Evolutionary conservation across 1,284 basidiomycete genomes (phyloP).

Genomic region (Cerrena zonata): DNA sequence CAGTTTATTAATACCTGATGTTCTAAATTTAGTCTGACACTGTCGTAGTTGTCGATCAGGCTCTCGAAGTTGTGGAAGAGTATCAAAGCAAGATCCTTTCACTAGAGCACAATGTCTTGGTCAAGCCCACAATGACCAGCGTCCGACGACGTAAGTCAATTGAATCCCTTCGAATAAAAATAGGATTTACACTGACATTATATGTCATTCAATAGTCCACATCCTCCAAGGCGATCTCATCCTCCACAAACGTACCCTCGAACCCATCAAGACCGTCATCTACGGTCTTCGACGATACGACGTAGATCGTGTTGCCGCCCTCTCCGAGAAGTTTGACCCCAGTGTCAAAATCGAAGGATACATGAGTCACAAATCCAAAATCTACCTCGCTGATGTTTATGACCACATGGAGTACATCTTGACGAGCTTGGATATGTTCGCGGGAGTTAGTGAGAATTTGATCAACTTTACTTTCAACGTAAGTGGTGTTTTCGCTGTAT

Average conservation of each 20-base stretch:
- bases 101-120: constrained; percentile 53
- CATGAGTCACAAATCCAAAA: constrained; percentile 64
- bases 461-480: constrained; percentile 67
- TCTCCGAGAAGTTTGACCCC: constrained; percentile 35
- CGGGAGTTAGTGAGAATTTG: constrained; percentile 60
- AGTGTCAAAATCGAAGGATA: constrained; percentile 44
- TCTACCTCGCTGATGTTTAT: constrained; percentile 64
- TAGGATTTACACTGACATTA: too few species aligned
- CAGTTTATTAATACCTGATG: constrained; percentile 15
- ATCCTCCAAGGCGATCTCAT: constrained; percentile 69
- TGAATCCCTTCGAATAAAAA: too few species aligned
- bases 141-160: constrained; percentile 52
- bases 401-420: constrained; percentile 69
- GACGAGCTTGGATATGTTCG: constrained; percentile 62
- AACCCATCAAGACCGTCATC: constrained; percentile 61
- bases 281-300: constrained; percentile 65
- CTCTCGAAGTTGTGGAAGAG: constrained; percentile 60
- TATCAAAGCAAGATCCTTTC: constrained; percentile 58
- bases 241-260: constrained; percentile 62
- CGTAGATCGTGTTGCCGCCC: constrained; percentile 54
- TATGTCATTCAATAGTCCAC: constrained; percentile 61
- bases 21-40: background rate
- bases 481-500: too few species aligned
- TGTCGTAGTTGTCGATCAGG: constrained; percentile 57
- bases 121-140: constrained; percentile 54